phyloP scores from a whole-genome alignment of 169 alveolate species.

The Cryptosporidium xiaoi region DNA sequence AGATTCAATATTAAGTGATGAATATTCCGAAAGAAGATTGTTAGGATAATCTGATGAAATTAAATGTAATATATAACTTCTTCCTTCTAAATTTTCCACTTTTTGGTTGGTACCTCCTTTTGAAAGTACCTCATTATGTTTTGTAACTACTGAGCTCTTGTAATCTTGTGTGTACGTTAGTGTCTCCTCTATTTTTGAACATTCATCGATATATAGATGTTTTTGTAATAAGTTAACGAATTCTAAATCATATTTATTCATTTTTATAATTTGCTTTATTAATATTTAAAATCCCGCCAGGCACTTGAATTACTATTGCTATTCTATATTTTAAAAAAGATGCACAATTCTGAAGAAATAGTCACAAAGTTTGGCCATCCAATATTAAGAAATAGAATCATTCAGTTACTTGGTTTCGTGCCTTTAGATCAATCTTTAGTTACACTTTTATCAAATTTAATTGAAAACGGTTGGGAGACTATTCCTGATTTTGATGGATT shows the following conservation, averaged over 20 bases:
- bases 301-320: not conserved
- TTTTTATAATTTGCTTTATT: not conserved
- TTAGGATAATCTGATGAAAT: constrained; percentile 54
- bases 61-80: constrained; percentile 31
- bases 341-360: constrained; percentile 37
- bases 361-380: constrained; percentile 28
- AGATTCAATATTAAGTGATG: constrained; percentile 19
- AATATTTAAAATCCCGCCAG: not conserved
- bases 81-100: not conserved
- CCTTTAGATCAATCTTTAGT: too few species aligned
- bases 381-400: constrained; percentile 21
- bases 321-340: constrained; percentile 14
- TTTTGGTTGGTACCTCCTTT: not conserved
- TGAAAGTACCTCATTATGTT: too few species aligned
- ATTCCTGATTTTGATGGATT: constrained; percentile 34
- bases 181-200: not conserved
- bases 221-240: constrained; percentile 14
- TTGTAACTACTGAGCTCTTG: not conserved
- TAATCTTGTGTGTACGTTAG: not conserved
- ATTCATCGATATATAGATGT: not conserved
- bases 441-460: not conserved
- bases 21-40: constrained; percentile 11
- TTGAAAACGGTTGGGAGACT: constrained; percentile 19
- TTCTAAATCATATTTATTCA: constrained; percentile 53
- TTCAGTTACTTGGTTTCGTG: not conserved